Evolutionary conservation across 2,329 filamentous ascomycete species (phyloP).

Genomic region (Fusarium begoniae): DNA sequence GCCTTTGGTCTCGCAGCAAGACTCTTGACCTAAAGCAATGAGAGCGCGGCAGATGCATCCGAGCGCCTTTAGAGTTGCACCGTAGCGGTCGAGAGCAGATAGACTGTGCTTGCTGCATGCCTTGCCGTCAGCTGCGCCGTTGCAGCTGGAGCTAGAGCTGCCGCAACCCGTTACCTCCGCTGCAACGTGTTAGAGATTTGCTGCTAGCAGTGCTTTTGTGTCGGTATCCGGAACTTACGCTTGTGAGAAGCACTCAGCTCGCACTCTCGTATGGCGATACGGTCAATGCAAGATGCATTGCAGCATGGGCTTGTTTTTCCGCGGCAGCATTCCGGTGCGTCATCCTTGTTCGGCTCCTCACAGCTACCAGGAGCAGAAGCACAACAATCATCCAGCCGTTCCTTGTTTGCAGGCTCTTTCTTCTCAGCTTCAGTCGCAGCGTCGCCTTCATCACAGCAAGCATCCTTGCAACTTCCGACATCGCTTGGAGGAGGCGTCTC

Average conservation of each 20-base stretch:
- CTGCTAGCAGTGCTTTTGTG: not conserved
- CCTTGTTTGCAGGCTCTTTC: not conserved
- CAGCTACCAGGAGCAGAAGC: not conserved
- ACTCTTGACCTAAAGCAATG: slow-evolving; percentile 60
- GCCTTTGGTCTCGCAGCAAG: slow-evolving; percentile 54
- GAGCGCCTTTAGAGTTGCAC: slow-evolving; percentile 55
- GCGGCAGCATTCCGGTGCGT: slow-evolving; percentile 51
- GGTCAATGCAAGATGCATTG: slow-evolving; percentile 54
- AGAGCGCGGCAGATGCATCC: slow-evolving; percentile 65
- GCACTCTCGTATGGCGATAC: slow-evolving; percentile 56
- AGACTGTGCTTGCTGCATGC: slow-evolving; percentile 51
- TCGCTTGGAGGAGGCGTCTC: not conserved
- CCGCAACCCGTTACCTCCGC: not conserved
- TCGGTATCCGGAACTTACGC: not conserved
- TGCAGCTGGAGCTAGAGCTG: slow-evolving; percentile 15
- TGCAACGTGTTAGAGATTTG: not conserved
- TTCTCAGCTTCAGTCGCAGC: not conserved
- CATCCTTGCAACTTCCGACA: slow-evolving; percentile 1
- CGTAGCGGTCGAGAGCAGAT: slow-evolving; percentile 52
- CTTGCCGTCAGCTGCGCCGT: slow-evolving; percentile 34
- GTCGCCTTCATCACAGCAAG: slow-evolving; percentile 7
- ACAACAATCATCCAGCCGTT: not conserved
- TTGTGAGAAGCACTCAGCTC: slow-evolving; percentile 14
- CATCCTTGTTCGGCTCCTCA: not conserved
- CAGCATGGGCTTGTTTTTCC: slow-evolving; percentile 54